Conservation (phyloP, 148 eudicot species). For the Amaranthus cruentus region DNA sequence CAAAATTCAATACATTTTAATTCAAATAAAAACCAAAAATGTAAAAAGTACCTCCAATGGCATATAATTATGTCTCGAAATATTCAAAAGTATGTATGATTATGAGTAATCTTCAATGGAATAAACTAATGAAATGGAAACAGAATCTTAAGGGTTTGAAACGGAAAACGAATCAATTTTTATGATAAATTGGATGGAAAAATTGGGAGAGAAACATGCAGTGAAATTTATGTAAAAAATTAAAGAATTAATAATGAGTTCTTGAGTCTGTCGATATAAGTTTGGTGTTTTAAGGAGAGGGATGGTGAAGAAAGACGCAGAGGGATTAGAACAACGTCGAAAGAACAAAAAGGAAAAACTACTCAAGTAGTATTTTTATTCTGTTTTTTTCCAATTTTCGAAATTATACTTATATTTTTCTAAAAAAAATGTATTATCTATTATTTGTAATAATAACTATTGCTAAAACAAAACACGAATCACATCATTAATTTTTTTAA, state of each 20-base stretch:
- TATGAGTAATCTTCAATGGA: slow-evolving; percentile 16
- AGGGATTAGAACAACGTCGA: slow-evolving; percentile 20
- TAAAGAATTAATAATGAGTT: background rate
- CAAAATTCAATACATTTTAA: slow-evolving; percentile 25
- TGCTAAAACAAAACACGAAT: no score
- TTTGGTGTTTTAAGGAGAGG: slow-evolving; percentile 2
- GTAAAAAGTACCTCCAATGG: slow-evolving; percentile 32
- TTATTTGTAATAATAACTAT: no score
- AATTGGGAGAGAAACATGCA: no score
- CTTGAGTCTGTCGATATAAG: slow-evolving; percentile 1
- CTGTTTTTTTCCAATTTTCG: background rate
- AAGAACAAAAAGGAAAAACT: background rate
- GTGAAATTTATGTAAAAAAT: background rate
- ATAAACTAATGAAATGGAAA: slow-evolving; percentile 30
- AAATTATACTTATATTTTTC: background rate
- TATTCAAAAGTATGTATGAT: slow-evolving; percentile 6
- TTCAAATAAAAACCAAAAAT: slow-evolving; percentile 9
- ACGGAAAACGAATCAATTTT: background rate
- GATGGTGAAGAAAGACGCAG: slow-evolving; percentile 4
- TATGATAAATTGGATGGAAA: background rate
- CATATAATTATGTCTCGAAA: slow-evolving; percentile 9
- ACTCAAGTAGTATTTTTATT: background rate
- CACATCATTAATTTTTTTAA: no score
- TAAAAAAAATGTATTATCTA: no score
- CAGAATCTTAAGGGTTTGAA: slow-evolving; percentile 13